Percentiles rank a stretch among this genome's conserved stretches.
Evolutionary conservation across 163 green algal genomes (phyloP).

Genomic region (Chlamydomonas reinhardtii): DNA sequence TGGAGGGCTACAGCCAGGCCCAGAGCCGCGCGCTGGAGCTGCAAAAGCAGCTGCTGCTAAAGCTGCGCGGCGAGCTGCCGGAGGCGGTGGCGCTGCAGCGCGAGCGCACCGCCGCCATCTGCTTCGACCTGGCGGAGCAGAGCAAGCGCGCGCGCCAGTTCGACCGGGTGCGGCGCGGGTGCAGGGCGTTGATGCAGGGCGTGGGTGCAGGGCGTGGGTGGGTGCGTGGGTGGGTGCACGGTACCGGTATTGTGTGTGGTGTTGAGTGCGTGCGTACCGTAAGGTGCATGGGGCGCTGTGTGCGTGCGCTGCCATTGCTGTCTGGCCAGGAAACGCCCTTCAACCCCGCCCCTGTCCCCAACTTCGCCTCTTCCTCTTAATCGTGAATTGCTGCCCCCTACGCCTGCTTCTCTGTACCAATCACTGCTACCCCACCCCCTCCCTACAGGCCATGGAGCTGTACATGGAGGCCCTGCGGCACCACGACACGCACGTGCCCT

Average conservation of each 20-base stretch:
- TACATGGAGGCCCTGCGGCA: conserved; percentile 65
- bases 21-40: conserved; percentile 52
- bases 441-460: conserved; percentile 54
- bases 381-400: too few relatives aligned
- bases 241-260: too few relatives aligned
- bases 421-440: too few relatives aligned
- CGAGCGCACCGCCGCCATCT: conserved; percentile 61
- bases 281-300: too few relatives aligned
- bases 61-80: conserved; percentile 54
- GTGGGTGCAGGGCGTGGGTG: too few relatives aligned
- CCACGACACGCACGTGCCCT: conserved; percentile 55
- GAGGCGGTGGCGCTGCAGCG: conserved; percentile 51
- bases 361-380: too few relatives aligned
- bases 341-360: too few relatives aligned
- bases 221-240: not conserved
- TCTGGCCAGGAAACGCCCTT: too few relatives aligned
- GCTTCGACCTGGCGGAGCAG: conserved; percentile 67
- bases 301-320: too few relatives aligned
- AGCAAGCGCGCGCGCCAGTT: conserved; percentile 57
- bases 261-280: too few relatives aligned
- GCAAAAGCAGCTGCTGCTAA: conserved; percentile 51
- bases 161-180: conserved; percentile 53
- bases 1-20: conserved; percentile 51
- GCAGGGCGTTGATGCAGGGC: too few relatives aligned
- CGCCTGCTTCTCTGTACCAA: too few relatives aligned